Conservation (phyloP, 192 early-diverging fungal species). For the Coemansia sp. region DNA sequence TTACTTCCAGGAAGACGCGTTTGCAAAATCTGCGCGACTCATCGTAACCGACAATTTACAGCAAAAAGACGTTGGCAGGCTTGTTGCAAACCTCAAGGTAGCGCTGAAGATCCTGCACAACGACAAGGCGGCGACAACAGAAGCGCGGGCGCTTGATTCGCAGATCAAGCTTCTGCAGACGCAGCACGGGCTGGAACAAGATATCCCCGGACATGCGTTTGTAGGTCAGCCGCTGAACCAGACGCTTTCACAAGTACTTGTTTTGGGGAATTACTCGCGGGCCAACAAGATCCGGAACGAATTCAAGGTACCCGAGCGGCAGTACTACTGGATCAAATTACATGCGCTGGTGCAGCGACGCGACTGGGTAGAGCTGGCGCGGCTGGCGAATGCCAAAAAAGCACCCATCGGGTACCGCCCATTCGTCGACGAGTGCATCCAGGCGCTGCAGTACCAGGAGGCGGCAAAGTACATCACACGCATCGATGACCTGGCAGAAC, state of each 20-base stretch:
- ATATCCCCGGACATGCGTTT: constrained; percentile 62
- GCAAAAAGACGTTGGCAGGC: constrained; percentile 55
- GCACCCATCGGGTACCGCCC: constrained; percentile 79
- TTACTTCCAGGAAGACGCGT: constrained; percentile 93
- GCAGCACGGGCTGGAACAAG: constrained; percentile 77
- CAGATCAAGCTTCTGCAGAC: constrained; percentile 70
- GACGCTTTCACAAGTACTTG: constrained; percentile 81
- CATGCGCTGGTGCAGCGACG: constrained; percentile 75
- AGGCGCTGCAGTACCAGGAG: constrained; percentile 73
- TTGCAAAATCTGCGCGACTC: constrained; percentile 65
- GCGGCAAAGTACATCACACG: constrained; percentile 75
- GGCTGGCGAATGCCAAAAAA: constrained; percentile 72
- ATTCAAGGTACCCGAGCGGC: constrained; percentile 82
- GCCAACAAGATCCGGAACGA: constrained; percentile 82
- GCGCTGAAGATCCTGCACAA: constrained; percentile 74
- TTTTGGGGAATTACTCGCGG: constrained; percentile 66
- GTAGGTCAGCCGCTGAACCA: constrained; percentile 78
- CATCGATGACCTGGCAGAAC: constrained; percentile 61
- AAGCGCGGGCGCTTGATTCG: constrained; percentile 63
- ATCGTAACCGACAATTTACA: constrained; percentile 47
- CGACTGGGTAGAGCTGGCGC: constrained; percentile 89
- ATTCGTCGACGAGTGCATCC: constrained; percentile 81
- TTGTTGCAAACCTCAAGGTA: constrained; percentile 71
- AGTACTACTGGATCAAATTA: constrained; percentile 91
- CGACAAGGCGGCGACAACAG: constrained; percentile 69